phyloP scores from a whole-genome alignment of 441 rosid species.

The Pelargonium fulgidum region DNA sequence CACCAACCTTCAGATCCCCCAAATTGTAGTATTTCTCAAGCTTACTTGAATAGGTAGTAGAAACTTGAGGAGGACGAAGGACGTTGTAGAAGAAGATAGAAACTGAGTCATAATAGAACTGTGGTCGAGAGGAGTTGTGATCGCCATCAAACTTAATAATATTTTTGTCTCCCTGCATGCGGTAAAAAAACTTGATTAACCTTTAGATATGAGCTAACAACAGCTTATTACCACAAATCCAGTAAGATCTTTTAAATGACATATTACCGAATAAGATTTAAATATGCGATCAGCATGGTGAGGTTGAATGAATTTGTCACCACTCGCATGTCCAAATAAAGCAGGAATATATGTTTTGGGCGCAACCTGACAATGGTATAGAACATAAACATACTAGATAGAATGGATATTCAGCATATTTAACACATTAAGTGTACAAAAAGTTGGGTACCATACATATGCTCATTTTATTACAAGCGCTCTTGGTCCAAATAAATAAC shows the following conservation, averaged over 20 bases:
- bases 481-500: not conserved
- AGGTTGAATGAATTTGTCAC: conserved; percentile 84
- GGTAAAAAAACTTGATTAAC: conserved; percentile 16
- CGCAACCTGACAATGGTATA: conserved; percentile 49
- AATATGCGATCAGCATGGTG: conserved; percentile 77
- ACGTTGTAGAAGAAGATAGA: conserved; percentile 85
- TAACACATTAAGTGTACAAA: not conserved
- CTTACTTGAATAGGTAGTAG: conserved; percentile 47
- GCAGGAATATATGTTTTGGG: conserved; percentile 85
- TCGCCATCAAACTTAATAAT: conserved; percentile 90
- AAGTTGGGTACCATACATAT: not conserved
- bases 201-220: conserved; percentile 1
- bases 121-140: conserved; percentile 91
- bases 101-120: conserved; percentile 81
- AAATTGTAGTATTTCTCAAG: conserved; percentile 73
- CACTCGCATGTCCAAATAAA: conserved; percentile 83
- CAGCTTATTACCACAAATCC: not conserved
- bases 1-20: conserved; percentile 48
- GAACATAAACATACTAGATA: conserved; percentile 8
- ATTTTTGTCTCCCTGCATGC: conserved; percentile 83
- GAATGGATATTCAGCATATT: not conserved
- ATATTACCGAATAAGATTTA: conserved; percentile 62
- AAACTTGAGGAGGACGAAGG: conserved; percentile 72
- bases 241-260: conserved; percentile 15
- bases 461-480: not conserved